Conservation (phyloP, 164 flowering plant species). For the Malania oleifera region DNA sequence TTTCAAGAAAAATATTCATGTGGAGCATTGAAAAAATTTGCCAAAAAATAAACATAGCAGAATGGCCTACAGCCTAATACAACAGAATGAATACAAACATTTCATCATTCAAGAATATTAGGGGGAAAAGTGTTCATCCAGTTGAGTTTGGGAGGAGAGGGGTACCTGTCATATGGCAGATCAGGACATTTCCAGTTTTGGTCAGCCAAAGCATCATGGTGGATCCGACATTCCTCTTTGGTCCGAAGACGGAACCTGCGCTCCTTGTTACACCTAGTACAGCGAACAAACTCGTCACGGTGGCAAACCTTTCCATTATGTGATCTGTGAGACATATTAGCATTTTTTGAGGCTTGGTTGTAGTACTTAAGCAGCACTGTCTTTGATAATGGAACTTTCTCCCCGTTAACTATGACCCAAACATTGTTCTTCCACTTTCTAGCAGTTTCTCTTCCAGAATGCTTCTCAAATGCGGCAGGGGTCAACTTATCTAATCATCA, state of each 20-base stretch:
- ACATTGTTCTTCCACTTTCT: conserved; percentile 84
- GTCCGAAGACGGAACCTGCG: conserved; percentile 78
- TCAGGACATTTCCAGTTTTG: conserved; percentile 69
- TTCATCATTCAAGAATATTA: too few relatives aligned
- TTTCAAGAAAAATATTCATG: too few relatives aligned
- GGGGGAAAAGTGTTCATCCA: too few relatives aligned
- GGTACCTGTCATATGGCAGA: conserved; percentile 66
- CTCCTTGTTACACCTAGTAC: conserved; percentile 60
- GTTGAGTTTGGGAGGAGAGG: too few relatives aligned
- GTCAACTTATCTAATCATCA: conserved; percentile 57
- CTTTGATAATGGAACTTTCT: conserved; percentile 71
- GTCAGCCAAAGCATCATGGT: conserved; percentile 73
- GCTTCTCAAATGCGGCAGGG: conserved; percentile 92
- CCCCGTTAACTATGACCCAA: conserved; percentile 75
- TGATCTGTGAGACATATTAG: conserved; percentile 46
- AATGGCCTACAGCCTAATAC: too few relatives aligned
- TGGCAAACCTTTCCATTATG: conserved; percentile 48
- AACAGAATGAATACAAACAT: too few relatives aligned
- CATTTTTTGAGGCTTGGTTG: conserved; percentile 46
- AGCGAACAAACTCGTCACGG: conserved; percentile 75
- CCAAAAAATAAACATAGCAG: too few relatives aligned
- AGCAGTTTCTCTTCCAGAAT: conserved; percentile 79
- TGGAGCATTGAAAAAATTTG: too few relatives aligned
- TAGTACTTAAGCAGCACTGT: conserved; percentile 75
- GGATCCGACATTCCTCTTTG: conserved; percentile 72